These are phyloP conservation scores for Metschnikowia santaceciliae DNA, from an alignment of 805 yeast genomes.

Conservation along the genomic window DNA sequence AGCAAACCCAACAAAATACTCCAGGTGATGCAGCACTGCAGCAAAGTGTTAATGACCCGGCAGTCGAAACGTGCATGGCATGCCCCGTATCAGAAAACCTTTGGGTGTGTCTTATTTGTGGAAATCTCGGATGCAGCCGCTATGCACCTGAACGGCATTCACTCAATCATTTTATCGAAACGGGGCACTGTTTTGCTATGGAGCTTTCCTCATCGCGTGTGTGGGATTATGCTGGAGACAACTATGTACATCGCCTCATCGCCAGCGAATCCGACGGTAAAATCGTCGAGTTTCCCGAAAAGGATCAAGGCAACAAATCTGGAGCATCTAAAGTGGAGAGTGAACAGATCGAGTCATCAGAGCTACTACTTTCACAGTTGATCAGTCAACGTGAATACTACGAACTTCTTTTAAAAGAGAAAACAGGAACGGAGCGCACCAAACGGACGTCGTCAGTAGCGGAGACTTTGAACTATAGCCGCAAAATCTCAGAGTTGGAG, in stretches of 20 bases:
- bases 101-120: constrained; percentile 90
- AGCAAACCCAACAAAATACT: constrained; percentile 9
- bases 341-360: constrained; percentile 62
- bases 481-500: constrained; percentile 23
- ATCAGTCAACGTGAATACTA: constrained; percentile 84
- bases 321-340: constrained; percentile 3
- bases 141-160: constrained; percentile 81
- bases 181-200: constrained; percentile 90
- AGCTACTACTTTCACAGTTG: constrained; percentile 70
- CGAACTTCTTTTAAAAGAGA: constrained; percentile 43
- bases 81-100: constrained; percentile 62
- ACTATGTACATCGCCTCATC: constrained; percentile 79
- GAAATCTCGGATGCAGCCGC: constrained; percentile 88
- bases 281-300: constrained; percentile 65
- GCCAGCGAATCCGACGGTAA: constrained; percentile 89
- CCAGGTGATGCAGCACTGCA: constrained; percentile 15
- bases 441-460: constrained; percentile 14
- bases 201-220: constrained; percentile 79
- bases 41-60: neutral
- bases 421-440: constrained; percentile 10
- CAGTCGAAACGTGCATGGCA: constrained; percentile 40
- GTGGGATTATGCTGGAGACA: constrained; percentile 93
- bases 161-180: constrained; percentile 67
- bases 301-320: constrained; percentile 12
- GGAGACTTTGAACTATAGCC: constrained; percentile 3